Evolutionary conservation across 805 yeast genomes (phyloP), one percentile per base, ranked within the genome.

Genomic region (Ogataea sp.): DNA sequence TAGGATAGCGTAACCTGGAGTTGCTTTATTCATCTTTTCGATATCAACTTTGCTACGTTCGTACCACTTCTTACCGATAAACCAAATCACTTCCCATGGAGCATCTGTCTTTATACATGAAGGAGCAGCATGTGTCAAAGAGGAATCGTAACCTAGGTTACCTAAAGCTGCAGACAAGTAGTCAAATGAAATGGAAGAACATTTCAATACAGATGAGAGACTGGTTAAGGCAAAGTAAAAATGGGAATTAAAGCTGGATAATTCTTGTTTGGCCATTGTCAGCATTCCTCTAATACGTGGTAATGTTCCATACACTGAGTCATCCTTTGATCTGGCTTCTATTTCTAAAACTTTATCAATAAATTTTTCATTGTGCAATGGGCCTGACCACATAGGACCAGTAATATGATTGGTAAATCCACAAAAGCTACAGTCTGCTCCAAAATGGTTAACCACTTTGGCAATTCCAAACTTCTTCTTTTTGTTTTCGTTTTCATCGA

Each of bases 351-450:
- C 70, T 47, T 67, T 73, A 21, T 75, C 67, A 32, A 90, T 67
- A 51, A 90, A 93, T 16, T 71, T 75, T 20, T 58, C 55, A 53
- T 82, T 73, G 53, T 90, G 97, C 41, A 93, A 59, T 6, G 71
- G 67, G 0, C 88, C 95, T 10, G 79, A 88, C 84, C 95, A 93
- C 96, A 93, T 84, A 43, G 99, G 99, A 4, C 99, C 99, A 7
- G 90, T 88, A 27, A 93, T 56, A 55, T 85, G 95, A 57, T 75
- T 75, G 2, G 75, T 70, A 42, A 67, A 70, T 1, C 73, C 80
- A 64, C 98, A 93, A 57, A 69, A 79, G 21, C 68, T 54, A 62
- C 98, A 93, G 32, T 67, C 55, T 8, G 71, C 61, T 10, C 79
- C 75, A 16, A 30, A 9, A 7, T 7, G 6, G 14, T 30, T 17